These are phyloP conservation scores for Floccularia luteovirens DNA, from an alignment of 768 basidiomycete species.

Conservation along the genomic window DNA sequence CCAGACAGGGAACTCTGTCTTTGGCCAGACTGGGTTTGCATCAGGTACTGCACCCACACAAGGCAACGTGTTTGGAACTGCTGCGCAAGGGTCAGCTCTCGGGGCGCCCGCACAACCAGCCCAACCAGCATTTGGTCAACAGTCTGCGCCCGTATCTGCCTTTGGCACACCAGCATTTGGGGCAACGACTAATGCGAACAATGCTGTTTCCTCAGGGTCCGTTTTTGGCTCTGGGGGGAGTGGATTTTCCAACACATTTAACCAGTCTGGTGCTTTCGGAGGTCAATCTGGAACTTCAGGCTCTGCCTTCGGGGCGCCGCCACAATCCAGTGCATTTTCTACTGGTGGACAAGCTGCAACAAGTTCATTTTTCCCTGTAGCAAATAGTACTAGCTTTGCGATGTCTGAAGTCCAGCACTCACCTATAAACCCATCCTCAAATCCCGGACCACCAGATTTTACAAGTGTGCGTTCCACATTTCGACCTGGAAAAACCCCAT, in stretches of 20 bases:
- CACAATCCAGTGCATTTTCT: not conserved
- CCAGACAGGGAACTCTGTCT: slow-evolving; percentile 15
- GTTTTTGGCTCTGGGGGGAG: slow-evolving; percentile 14
- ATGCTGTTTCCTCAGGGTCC: slow-evolving; percentile 2
- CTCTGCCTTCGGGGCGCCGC: not conserved
- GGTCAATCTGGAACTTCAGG: not conserved
- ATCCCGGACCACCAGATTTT: slow-evolving; percentile 18
- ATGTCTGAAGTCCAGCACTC: not conserved
- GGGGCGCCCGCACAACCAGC: slow-evolving; percentile 8
- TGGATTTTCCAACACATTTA: too few relatives aligned
- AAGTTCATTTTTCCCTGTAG: not conserved
- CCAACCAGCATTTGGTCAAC: slow-evolving; percentile 8
- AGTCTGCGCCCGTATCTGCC: slow-evolving; percentile 9
- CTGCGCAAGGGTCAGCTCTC: slow-evolving; percentile 6
- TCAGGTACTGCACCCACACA: slow-evolving; percentile 4
- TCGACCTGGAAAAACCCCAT: slow-evolving; percentile 43
- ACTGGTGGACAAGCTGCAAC: not conserved
- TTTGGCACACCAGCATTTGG: slow-evolving; percentile 16
- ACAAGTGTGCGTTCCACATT: slow-evolving; percentile 13
- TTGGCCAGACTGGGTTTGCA: slow-evolving; percentile 17
- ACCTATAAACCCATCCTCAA: not conserved
- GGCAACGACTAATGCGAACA: slow-evolving; percentile 1
- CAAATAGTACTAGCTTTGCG: not conserved
- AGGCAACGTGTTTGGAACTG: slow-evolving; percentile 20
- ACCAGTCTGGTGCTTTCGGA: not conserved